Percentiles rank a stretch among this genome's conserved stretches.
phyloP scores from a whole-genome alignment of 441 rosid species.

The Erodium trifolium region DNA sequence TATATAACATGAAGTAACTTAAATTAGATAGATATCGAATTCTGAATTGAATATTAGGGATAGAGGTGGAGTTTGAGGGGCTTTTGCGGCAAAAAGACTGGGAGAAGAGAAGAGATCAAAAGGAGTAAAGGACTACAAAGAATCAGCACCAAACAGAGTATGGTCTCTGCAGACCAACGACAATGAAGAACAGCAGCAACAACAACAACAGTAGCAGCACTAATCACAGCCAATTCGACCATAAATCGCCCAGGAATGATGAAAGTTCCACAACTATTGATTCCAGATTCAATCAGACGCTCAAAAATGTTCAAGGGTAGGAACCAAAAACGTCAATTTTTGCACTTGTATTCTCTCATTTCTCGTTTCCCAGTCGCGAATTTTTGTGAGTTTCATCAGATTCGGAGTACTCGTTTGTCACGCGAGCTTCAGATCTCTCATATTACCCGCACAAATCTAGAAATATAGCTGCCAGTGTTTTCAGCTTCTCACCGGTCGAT shows the following conservation, averaged over 20 bases:
- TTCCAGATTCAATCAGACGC: conserved; percentile 87
- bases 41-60: too few species aligned
- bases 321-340: not conserved
- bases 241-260: not conserved
- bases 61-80: too few species aligned
- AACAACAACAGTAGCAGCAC: not conserved
- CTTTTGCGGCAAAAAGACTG: too few species aligned
- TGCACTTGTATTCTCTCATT: not conserved
- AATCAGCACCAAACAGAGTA: not conserved
- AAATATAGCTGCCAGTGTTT: not conserved
- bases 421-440: not conserved
- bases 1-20: too few species aligned
- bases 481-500: not conserved
- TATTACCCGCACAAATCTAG: not conserved
- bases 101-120: too few species aligned
- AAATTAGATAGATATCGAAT: too few species aligned
- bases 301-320: conserved; percentile 90
- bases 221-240: not conserved
- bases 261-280: conserved; percentile 22
- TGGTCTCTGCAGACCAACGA: not conserved
- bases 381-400: not conserved
- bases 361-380: not conserved
- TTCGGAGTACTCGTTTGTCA: not conserved
- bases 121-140: not conserved
- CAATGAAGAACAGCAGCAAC: not conserved